phyloP scores from a whole-genome alignment of 2,329 filamentous ascomycete species.

The Hortaea sp. region DNA sequence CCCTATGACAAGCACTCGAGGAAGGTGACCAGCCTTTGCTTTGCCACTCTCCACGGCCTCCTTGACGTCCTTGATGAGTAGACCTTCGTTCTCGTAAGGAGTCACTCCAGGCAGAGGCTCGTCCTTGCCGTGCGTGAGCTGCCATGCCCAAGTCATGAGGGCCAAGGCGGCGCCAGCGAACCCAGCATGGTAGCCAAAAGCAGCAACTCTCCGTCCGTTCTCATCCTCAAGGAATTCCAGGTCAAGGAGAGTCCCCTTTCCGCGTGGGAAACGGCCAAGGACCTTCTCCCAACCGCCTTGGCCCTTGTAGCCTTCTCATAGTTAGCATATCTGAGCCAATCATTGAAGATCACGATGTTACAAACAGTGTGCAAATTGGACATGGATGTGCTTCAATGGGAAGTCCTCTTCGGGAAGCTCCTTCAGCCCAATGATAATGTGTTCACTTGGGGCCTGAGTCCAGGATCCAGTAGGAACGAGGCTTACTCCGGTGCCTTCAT shows the following conservation, averaged over 20 bases:
- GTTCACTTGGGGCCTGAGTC: slow-evolving; percentile 31
- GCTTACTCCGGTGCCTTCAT: slow-evolving; percentile 29
- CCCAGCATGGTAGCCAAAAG: slow-evolving; percentile 63
- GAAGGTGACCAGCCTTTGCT: slow-evolving; percentile 56
- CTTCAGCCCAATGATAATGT: slow-evolving; percentile 31
- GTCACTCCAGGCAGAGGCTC: slow-evolving; percentile 56
- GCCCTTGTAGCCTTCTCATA: slow-evolving; percentile 25
- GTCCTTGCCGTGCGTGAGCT: slow-evolving; percentile 58
- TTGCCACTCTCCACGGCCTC: slow-evolving; percentile 56
- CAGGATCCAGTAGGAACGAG: slow-evolving; percentile 32
- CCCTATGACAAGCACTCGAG: slow-evolving; percentile 75
- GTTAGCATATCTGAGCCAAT: slow-evolving; percentile 1
- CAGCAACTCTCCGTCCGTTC: slow-evolving; percentile 58
- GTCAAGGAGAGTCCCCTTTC: slow-evolving; percentile 69
- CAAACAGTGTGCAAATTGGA: slow-evolving; percentile 29
- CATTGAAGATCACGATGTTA: not conserved
- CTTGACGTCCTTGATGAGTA: slow-evolving; percentile 65
- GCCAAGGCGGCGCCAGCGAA: slow-evolving; percentile 56
- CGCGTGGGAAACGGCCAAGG: slow-evolving; percentile 67
- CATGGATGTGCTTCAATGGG: slow-evolving; percentile 57
- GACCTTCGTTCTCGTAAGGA: slow-evolving; percentile 63
- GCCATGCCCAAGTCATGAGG: slow-evolving; percentile 73
- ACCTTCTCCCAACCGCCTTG: slow-evolving; percentile 72
- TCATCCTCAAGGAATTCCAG: slow-evolving; percentile 75
- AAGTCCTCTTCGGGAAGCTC: slow-evolving; percentile 45